Evolutionary conservation across 2,329 filamentous ascomycete genomes (phyloP).

Genomic region (Raffaelea albimanens): DNA sequence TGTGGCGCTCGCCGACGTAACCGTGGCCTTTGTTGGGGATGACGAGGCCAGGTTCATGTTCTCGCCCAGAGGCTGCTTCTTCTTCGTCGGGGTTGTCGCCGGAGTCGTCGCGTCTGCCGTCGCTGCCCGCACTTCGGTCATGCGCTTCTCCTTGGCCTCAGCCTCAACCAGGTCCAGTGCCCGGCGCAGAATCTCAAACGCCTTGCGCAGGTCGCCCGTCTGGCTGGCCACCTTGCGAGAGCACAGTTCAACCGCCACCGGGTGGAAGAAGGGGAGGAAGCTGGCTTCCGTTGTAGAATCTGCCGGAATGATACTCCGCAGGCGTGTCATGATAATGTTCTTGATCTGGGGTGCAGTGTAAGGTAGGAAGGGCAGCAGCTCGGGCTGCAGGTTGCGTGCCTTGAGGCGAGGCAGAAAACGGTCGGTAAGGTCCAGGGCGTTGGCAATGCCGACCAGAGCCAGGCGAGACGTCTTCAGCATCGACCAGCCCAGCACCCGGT

Average conservation of each 20-base stretch:
- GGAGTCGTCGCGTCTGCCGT: slow-evolving; percentile 23
- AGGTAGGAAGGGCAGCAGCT: slow-evolving; percentile 82
- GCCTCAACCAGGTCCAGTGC: slow-evolving; percentile 83
- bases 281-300: slow-evolving; percentile 34
- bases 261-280: slow-evolving; percentile 82
- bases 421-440: slow-evolving; percentile 90
- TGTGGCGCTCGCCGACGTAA: slow-evolving; percentile 1
- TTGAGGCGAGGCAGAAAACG: slow-evolving; percentile 90
- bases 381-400: slow-evolving; percentile 81
- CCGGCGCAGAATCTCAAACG: slow-evolving; percentile 85
- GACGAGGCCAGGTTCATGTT: slow-evolving; percentile 63
- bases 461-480: slow-evolving; percentile 71
- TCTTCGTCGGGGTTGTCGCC: slow-evolving; percentile 26
- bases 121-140: slow-evolving; percentile 37
- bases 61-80: slow-evolving; percentile 63
- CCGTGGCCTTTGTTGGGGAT: background rate
- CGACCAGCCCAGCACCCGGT: slow-evolving; percentile 95
- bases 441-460: slow-evolving; percentile 84
- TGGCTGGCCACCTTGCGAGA: slow-evolving; percentile 91
- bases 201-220: slow-evolving; percentile 87
- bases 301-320: slow-evolving; percentile 61
- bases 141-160: slow-evolving; percentile 68
- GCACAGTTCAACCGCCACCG: slow-evolving; percentile 86
- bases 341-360: slow-evolving; percentile 86
- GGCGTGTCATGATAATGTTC: slow-evolving; percentile 72